A percentile compares a stretch with the other conserved stretches of the same genome.
Evolutionary conservation across 805 yeast species (phyloP).

Genomic region (Candida michaelii): DNA sequence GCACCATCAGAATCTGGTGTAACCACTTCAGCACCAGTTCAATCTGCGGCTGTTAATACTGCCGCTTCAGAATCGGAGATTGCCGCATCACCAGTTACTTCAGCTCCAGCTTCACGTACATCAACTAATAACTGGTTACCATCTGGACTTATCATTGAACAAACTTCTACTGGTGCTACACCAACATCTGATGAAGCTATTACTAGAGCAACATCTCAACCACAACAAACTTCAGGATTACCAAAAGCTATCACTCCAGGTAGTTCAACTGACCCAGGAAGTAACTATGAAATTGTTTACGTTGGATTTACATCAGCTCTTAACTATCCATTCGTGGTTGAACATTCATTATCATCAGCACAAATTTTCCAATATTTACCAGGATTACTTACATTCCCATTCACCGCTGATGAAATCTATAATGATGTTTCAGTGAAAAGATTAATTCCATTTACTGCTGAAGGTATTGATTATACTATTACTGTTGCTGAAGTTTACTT

Average conservation of each 20-base stretch:
- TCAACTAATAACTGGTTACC: slow-evolving; percentile 35
- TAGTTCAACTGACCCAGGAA: slow-evolving; percentile 46
- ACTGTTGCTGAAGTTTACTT: slow-evolving; percentile 88
- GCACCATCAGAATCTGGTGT: slow-evolving; percentile 15
- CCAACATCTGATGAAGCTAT: slow-evolving; percentile 36
- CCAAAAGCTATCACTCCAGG: slow-evolving; percentile 82
- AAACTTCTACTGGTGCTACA: slow-evolving; percentile 15
- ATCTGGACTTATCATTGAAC: slow-evolving; percentile 29
- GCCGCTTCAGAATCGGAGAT: slow-evolving; percentile 8
- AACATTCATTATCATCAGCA: slow-evolving; percentile 72
- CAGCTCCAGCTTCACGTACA: slow-evolving; percentile 12
- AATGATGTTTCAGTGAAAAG: slow-evolving; percentile 58
- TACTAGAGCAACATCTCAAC: slow-evolving; percentile 28
- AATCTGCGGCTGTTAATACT: slow-evolving; percentile 8
- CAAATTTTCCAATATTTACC: slow-evolving; percentile 87
- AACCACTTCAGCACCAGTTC: slow-evolving; percentile 11
- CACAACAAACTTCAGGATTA: slow-evolving; percentile 45
- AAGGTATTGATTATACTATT: slow-evolving; percentile 57
- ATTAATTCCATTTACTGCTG: slow-evolving; percentile 72
- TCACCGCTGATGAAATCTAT: slow-evolving; percentile 29
- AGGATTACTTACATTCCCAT: slow-evolving; percentile 63
- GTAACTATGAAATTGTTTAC: slow-evolving; percentile 54
- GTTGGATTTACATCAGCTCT: slow-evolving; percentile 77
- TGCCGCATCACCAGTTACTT: slow-evolving; percentile 8
- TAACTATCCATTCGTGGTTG: slow-evolving; percentile 82